Conservation (phyloP, 1,139 yeast species). For the Kurtzmaniella quercitrusa region DNA sequence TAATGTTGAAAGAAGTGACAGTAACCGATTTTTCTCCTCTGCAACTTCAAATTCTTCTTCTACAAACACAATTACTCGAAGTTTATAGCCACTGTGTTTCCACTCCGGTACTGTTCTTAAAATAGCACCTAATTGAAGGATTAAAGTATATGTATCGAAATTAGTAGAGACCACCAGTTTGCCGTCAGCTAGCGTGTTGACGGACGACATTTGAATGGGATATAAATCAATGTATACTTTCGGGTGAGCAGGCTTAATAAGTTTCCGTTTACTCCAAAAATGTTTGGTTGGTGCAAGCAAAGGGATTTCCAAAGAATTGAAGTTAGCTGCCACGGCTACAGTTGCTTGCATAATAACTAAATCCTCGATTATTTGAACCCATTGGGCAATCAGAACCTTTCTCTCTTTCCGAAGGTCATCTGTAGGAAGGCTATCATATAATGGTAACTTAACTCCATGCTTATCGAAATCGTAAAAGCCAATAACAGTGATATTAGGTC, state of each 20-base stretch:
- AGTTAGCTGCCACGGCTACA: slow-evolving; percentile 91
- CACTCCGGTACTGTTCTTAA: slow-evolving; percentile 89
- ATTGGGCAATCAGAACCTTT: slow-evolving; percentile 67
- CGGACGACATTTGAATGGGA: slow-evolving; percentile 95
- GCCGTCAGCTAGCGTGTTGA: slow-evolving; percentile 61
- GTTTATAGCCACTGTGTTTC: slow-evolving; percentile 61
- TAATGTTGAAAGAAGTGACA: slow-evolving; percentile 61
- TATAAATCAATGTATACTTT: slow-evolving; percentile 73
- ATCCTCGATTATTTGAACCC: slow-evolving; percentile 93
- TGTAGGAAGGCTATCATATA: slow-evolving; percentile 56
- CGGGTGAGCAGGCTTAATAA: slow-evolving; percentile 12
- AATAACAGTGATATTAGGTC: slow-evolving; percentile 86
- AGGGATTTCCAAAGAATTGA: slow-evolving; percentile 59
- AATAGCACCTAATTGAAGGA: slow-evolving; percentile 89
- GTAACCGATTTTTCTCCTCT: slow-evolving; percentile 63
- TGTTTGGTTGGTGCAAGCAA: slow-evolving; percentile 16
- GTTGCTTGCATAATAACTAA: slow-evolving; percentile 88
- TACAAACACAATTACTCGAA: slow-evolving; percentile 86
- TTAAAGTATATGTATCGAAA: slow-evolving; percentile 90
- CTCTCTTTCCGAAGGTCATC: slow-evolving; percentile 72
- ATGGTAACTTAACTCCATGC: slow-evolving; percentile 33
- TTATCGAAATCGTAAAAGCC: slow-evolving; percentile 72
- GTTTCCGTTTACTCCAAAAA: slow-evolving; percentile 15
- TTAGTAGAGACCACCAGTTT: slow-evolving; percentile 76
- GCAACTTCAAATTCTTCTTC: slow-evolving; percentile 66